Evolutionary conservation across 1,284 basidiomycete species (phyloP), one percentile per base, ranked within the genome.

Genomic region (Ganoderma lingzhi): DNA sequence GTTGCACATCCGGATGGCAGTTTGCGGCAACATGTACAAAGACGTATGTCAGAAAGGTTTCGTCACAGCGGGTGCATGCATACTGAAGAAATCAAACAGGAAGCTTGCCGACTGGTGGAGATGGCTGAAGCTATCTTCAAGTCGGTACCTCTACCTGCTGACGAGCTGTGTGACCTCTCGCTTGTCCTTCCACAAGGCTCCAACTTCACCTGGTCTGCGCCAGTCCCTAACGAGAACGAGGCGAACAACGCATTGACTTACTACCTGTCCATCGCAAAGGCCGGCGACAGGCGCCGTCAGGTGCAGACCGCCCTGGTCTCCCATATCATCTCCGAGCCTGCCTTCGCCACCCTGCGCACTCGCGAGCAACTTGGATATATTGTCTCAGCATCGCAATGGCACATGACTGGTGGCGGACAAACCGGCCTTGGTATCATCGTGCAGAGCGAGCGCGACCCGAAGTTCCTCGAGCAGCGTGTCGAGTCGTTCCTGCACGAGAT

Each of bases 301-400:
- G 89, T 92, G 37, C 83, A 84, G 1, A 84, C 88, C 60, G 81
- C 87, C 8, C 84, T 95, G 42, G 84, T 94, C 44, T 86, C 87
- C 0, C 96, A 96, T 76, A 93, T 98, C 70, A 84, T 96, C 44
- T 84, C 87, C 12, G 98, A 99, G 77, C 97, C 97, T 0, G 88
- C 93, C n/a, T 99, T 99, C 82, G 93, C 98, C 78, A 85, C 93
- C 45, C 87, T 99, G 53, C 91, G 98, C n/a, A 99, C 97, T 2
- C 92, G 96, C 80, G 96, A 99, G 80, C 98, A 99, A 80, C 87
- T 99, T 0, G 98, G 98, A 14, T 99, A 99, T 79, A 87, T 97
- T 62, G 95, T 96, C 53, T 87, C 84, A 3, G 88, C 88, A 66
- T 84, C 86, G 0, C 81, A 84, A 45, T 88, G 87, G 85, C 78